Evolutionary conservation across 78 protist species (phyloP).

Genomic region (Dictyostelium citrinum): DNA sequence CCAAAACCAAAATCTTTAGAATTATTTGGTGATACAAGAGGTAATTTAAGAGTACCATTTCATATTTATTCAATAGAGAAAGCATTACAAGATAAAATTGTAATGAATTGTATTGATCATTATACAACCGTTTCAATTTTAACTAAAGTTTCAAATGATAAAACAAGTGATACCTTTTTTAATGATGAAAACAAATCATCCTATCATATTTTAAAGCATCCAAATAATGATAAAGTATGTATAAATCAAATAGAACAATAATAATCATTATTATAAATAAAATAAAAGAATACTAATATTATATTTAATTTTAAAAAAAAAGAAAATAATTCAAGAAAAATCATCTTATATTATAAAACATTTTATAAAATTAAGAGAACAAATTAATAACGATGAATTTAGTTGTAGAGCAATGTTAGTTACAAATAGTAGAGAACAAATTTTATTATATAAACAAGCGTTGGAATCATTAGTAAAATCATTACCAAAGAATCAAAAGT

Average conservation of each 20-base stretch:
- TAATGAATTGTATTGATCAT: conserved; percentile 44
- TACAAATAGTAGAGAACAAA: conserved; percentile 40
- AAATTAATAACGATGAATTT: conserved; percentile 33
- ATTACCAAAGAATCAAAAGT: conserved; percentile 46
- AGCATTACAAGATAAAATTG: conserved; percentile 41
- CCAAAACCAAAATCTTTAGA: conserved; percentile 71
- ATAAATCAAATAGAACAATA: neutral
- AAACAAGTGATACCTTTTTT: neutral
- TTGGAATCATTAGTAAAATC: conserved; percentile 8
- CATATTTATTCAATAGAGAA: conserved; percentile 36
- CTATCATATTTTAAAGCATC: conserved; percentile 32
- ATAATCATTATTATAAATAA: neutral
- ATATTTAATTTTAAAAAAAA: neutral
- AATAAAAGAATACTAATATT: neutral
- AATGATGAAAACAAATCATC: conserved; percentile 38
- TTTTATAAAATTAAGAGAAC: conserved; percentile 30
- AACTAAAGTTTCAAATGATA: conserved; percentile 28
- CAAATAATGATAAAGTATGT: conserved; percentile 17
- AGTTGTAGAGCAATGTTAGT: conserved; percentile 56
- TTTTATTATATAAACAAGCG: conserved; percentile 11
- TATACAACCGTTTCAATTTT: conserved; percentile 63
- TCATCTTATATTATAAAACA: conserved; percentile 63
- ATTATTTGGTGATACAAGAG: conserved; percentile 66
- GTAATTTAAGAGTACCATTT: conserved; percentile 55
- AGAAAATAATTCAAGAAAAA: conserved; percentile 52